Base-by-base conservation (phyloP, 208 protist genomes). In the Acanthamoeba divionensis region DNA sequence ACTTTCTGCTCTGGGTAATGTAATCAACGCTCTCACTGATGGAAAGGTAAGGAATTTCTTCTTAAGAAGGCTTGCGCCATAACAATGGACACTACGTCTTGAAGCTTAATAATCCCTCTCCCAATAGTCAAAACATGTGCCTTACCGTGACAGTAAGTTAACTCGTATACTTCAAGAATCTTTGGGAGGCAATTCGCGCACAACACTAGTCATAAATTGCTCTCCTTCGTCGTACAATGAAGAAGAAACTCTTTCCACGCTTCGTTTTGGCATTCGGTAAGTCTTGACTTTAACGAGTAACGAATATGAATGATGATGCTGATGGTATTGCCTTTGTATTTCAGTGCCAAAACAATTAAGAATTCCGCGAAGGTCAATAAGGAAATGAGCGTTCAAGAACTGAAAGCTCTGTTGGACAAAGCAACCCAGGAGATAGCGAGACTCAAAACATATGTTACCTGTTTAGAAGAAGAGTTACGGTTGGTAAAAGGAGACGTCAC, bases 141-240 rank as follows among this genome's bases (percentile, higher is more conserved):
- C 94, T 4, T 96, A 95, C 44, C 79, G 95, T n/a, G 93, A 96
- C 90, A 93, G 88, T 15, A 96, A 96, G 88, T 89, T 96, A 6
- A 95, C 93, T 5, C 91, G 93, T 38, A 36, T 95, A 9, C 60
- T 96, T 9, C 90, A 94, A 91, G 95, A 98, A 45, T 33, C 26
- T 24, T 90, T 98, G 0, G 96, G 96, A 45, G 96, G 96, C 65
- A 98, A 97, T 69, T 66, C 94, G 8, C 87, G 91, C 38, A 98
- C 96, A 6, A 93, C 95, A 18, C 83, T 98, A 2, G 91, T 97
- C 63, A 95, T 97, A 52, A 95, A 92, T 66, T 96, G 92, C 66
- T 96, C 95, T 48, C 95, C 96, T 1, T 71, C 44, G 8, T 67
- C 69, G 7, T 95, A 93, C 44, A 97, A 98, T 67, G 79, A 52